Percentiles rank a stretch among this genome's conserved stretches.
These are phyloP conservation scores for Orbilia brochopaga DNA, from an alignment of 2,329 filamentous ascomycete species.

Conservation along the genomic window DNA sequence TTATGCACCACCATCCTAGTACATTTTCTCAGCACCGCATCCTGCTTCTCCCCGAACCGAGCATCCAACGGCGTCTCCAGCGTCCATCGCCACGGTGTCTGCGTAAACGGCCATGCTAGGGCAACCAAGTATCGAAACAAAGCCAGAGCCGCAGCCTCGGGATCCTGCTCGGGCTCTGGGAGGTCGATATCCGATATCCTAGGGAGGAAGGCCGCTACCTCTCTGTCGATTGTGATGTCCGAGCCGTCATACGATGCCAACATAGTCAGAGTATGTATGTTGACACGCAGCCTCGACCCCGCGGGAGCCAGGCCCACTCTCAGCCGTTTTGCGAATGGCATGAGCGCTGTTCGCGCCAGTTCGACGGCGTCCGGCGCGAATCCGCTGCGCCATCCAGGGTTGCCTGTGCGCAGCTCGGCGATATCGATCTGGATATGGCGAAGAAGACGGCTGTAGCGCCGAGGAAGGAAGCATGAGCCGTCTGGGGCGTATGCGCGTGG, in stretches of 20 bases:
- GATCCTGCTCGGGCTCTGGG: too few relatives aligned
- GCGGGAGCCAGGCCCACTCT: conserved; percentile 1
- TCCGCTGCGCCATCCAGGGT: conserved; percentile 4
- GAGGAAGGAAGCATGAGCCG: not conserved
- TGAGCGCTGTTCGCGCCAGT: conserved; percentile 6
- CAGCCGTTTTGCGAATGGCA: conserved; percentile 15
- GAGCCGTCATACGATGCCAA: conserved; percentile 4
- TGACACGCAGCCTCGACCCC: conserved; percentile 1
- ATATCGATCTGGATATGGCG: conserved; percentile 17
- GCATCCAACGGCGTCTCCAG: conserved; percentile 11
- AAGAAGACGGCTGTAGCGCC: conserved; percentile 8
- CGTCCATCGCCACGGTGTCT: conserved; percentile 11
- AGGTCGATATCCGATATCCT: too few relatives aligned
- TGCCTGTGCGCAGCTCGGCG: conserved; percentile 16
- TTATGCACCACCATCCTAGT: conserved; percentile 13
- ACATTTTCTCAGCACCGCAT: conserved; percentile 15
- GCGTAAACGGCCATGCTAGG: conserved; percentile 22
- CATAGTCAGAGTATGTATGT: conserved; percentile 10
- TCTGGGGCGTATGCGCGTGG: not conserved
- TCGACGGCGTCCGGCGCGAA: not conserved
- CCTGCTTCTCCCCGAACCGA: conserved; percentile 7
- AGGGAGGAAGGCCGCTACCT: too few relatives aligned
- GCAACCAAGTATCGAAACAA: conserved; percentile 9
- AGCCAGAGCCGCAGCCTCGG: not conserved
- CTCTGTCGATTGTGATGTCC: conserved; percentile 10